Conservation (phyloP, 1,284 basidiomycete genomes). For the Exobasidium cylindrosporum region DNA sequence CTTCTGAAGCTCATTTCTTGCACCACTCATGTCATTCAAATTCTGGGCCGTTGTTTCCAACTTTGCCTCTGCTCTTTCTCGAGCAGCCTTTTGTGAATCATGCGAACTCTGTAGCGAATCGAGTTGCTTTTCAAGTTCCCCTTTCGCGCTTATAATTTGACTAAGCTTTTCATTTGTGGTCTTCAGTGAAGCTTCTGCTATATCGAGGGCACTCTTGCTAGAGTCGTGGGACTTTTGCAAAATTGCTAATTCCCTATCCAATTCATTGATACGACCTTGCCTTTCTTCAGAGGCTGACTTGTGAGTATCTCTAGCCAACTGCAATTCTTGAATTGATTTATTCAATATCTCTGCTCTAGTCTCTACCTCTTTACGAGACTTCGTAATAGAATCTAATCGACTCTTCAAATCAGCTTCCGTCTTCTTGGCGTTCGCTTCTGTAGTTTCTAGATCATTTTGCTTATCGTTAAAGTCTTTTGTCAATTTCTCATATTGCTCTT, state of each 20-base stretch:
- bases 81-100: background rate
- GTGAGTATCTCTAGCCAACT: background rate
- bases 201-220: background rate
- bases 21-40: background rate
- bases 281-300: background rate
- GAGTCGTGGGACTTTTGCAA: background rate
- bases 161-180: background rate
- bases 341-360: background rate
- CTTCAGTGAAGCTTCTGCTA: background rate
- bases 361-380: background rate
- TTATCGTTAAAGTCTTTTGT: background rate
- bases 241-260: background rate
- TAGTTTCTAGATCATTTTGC: background rate
- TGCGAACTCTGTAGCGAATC: background rate
- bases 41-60: background rate
- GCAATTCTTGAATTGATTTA: background rate
- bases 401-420: background rate
- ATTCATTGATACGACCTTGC: background rate
- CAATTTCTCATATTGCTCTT: background rate
- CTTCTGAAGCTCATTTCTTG: background rate
- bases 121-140: background rate
- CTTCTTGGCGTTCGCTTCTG: background rate
- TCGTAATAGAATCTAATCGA: background rate
- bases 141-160: background rate
- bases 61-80: slow-evolving; percentile 2